phyloP scores from a whole-genome alignment of 176 grass and related monocot species.

The Triticum timopheevii region DNA sequence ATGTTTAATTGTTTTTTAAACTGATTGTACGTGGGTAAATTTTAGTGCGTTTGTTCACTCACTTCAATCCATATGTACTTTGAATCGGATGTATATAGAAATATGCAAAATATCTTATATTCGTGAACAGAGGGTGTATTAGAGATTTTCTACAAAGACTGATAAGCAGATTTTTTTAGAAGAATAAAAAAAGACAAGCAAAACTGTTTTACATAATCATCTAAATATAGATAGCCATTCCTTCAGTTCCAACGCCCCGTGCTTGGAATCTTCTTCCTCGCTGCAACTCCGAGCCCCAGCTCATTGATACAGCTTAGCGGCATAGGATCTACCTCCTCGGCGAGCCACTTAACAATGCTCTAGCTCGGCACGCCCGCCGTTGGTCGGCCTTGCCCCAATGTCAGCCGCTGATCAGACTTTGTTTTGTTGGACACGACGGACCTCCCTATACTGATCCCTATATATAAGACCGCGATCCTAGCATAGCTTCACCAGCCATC shows the following conservation, averaged over 20 bases:
- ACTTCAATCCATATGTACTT: too few species aligned
- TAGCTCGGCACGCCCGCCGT: constrained; percentile 23
- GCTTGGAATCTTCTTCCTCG: constrained; percentile 43
- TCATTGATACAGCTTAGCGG: constrained; percentile 21
- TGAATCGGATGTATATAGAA: too few species aligned
- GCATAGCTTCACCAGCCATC: constrained; percentile 9
- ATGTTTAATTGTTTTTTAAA: too few species aligned
- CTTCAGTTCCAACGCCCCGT: constrained; percentile 30
- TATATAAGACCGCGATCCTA: not conserved
- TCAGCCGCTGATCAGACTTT: not conserved
- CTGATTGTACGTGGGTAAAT: too few species aligned
- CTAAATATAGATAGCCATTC: not conserved
- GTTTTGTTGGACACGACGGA: not conserved
- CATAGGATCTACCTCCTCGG: constrained; percentile 29
- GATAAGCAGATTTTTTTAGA: too few species aligned
- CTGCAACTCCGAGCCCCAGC: not conserved
- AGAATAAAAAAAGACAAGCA: too few species aligned
- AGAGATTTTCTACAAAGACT: too few species aligned
- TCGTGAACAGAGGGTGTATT: too few species aligned
- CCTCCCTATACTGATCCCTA: not conserved
- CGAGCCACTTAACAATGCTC: constrained; percentile 20
- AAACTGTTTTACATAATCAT: too few species aligned
- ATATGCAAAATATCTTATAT: too few species aligned
- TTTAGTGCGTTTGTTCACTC: too few species aligned
- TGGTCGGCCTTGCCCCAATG: not conserved